phyloP scores from a whole-genome alignment of 108 stramenopile species.

The Fistulifera pelliculosa region DNA sequence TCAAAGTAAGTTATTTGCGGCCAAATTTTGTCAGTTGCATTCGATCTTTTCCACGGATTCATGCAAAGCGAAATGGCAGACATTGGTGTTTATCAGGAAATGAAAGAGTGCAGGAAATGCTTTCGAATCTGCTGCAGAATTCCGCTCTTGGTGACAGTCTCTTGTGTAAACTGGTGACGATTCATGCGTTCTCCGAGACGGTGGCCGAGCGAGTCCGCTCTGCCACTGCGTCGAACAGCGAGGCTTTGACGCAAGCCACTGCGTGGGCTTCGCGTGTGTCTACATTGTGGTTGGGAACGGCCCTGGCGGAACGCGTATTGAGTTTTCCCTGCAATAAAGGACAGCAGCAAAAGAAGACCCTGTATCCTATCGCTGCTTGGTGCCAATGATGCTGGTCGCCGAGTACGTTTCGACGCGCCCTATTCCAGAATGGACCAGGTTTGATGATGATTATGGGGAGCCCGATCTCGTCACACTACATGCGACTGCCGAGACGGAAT shows the following conservation, averaged over 20 bases:
- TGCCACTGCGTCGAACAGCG: neutral
- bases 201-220: too few species aligned
- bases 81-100: too few species aligned
- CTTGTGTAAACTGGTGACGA: slow-evolving; percentile 54
- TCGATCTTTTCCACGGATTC: slow-evolving; percentile 29
- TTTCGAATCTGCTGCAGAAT: slow-evolving; percentile 30
- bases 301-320: slow-evolving; percentile 11
- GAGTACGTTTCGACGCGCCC: neutral
- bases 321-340: too few species aligned
- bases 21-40: slow-evolving; percentile 68
- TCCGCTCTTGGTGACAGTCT: slow-evolving; percentile 56
- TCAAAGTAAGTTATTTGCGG: slow-evolving; percentile 29
- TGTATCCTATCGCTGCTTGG: neutral
- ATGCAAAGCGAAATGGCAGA: slow-evolving; percentile 1
- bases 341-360: neutral
- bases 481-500: neutral
- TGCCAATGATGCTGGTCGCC: slow-evolving; percentile 6
- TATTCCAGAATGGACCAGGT: neutral
- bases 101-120: neutral
- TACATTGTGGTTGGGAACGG: slow-evolving; percentile 11
- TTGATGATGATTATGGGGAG: too few species aligned
- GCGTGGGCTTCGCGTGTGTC: slow-evolving; percentile 7
- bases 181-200: slow-evolving; percentile 40
- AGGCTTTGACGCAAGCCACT: neutral
- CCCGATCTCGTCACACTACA: too few species aligned